Percentiles rank a stretch among this genome's conserved stretches.
Conservation (phyloP, 2,329 filamentous ascomycete genomes). For the Fusarium dimerum region DNA sequence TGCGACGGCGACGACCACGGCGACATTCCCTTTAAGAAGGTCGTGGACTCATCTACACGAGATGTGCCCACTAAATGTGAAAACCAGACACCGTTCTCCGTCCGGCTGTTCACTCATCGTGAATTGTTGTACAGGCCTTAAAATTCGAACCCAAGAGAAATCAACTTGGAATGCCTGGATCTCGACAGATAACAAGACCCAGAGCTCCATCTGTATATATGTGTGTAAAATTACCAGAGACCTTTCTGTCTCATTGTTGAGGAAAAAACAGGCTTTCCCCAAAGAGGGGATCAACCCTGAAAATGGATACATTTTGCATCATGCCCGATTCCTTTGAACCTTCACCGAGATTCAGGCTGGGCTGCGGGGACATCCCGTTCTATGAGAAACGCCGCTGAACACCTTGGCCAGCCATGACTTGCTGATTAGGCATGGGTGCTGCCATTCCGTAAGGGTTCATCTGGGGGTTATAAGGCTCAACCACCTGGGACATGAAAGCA, state of each 20-base stretch:
- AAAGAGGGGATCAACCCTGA: background rate
- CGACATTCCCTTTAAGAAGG: constrained; percentile 15
- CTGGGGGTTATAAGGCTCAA: constrained; percentile 56
- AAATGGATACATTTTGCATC: background rate
- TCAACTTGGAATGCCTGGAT: constrained; percentile 14
- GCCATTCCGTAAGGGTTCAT: constrained; percentile 63
- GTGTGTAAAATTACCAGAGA: constrained; percentile 19
- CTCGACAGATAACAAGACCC: constrained; percentile 8
- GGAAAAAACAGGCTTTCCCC: constrained; percentile 24
- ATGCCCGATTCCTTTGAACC: background rate
- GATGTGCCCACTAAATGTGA: constrained; percentile 14
- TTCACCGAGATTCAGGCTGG: constrained; percentile 1
- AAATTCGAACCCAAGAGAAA: constrained; percentile 23
- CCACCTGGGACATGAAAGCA: constrained; percentile 56
- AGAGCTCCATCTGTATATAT: constrained; percentile 19
- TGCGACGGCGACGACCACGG: constrained; percentile 1
- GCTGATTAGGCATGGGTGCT: constrained; percentile 51
- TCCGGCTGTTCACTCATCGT: constrained; percentile 25
- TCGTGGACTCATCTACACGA: constrained; percentile 9
- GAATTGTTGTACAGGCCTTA: constrained; percentile 33
- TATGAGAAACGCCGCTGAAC: constrained; percentile 61
- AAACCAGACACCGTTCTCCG: constrained; percentile 21
- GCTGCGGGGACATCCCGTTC: constrained; percentile 22
- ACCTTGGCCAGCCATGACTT: constrained; percentile 57
- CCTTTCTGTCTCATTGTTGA: constrained; percentile 11